Evolutionary conservation across 1,139 yeast genomes (phyloP).

Genomic region (Candida freyschussii): DNA sequence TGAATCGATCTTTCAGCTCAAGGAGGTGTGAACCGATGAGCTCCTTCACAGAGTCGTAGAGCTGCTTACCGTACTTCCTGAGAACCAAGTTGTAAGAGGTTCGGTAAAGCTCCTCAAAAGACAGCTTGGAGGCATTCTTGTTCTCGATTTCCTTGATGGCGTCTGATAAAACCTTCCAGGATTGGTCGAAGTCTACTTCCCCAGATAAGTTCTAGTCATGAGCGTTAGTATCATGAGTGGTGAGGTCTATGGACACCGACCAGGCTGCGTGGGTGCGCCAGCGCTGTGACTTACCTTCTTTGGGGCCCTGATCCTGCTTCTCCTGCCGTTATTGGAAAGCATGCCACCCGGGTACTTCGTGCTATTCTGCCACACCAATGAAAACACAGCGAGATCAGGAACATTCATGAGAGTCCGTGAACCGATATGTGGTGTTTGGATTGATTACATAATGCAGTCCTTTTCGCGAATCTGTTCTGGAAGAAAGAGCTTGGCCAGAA

Average conservation of each 20-base stretch:
- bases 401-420: too few relatives aligned
- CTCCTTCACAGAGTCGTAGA: slow-evolving; percentile 59
- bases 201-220: slow-evolving; percentile 25
- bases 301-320: slow-evolving; percentile 66
- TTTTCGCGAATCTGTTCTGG: too few relatives aligned
- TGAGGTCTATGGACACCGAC: neutral
- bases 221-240: slow-evolving; percentile 6
- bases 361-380: too few relatives aligned
- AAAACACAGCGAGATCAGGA: too few relatives aligned
- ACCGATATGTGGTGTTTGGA: too few relatives aligned
- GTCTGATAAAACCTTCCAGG: slow-evolving; percentile 67
- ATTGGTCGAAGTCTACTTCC: slow-evolving; percentile 55
- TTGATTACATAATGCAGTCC: too few relatives aligned
- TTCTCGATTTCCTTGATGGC: slow-evolving; percentile 76
- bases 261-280: neutral
- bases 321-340: slow-evolving; percentile 15
- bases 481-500: too few relatives aligned
- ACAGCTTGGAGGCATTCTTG: slow-evolving; percentile 68
- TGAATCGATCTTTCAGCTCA: slow-evolving; percentile 23
- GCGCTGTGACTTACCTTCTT: slow-evolving; percentile 37
- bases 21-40: slow-evolving; percentile 50
- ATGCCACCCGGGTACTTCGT: too few relatives aligned
- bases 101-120: slow-evolving; percentile 82
- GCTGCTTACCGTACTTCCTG: slow-evolving; percentile 62
- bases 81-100: slow-evolving; percentile 77